Conservation (phyloP, 2,329 filamentous ascomycete genomes). For the Cladosporium sp. region DNA sequence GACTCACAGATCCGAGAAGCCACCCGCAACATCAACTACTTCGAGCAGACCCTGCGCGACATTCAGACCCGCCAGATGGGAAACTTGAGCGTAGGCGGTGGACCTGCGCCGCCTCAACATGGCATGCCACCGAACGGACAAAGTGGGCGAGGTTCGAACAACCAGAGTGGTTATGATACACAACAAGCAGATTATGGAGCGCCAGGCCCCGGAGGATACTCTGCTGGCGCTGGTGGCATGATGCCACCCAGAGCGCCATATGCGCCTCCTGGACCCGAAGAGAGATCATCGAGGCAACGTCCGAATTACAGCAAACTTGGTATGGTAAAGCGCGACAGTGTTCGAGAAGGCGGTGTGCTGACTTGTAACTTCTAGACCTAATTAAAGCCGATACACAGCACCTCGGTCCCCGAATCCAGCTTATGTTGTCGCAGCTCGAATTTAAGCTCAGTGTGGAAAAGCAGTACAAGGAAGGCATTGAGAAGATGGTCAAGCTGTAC, state of each 20-base stretch:
- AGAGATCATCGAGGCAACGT: slow-evolving; percentile 69
- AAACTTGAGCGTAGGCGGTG: slow-evolving; percentile 63
- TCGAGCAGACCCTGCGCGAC: slow-evolving; percentile 88
- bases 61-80: slow-evolving; percentile 79
- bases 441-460: slow-evolving; percentile 99
- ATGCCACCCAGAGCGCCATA: slow-evolving; percentile 83
- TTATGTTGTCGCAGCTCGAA: slow-evolving; percentile 97
- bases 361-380: slow-evolving; percentile 63
- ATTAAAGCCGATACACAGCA: slow-evolving; percentile 98
- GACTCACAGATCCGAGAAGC: slow-evolving; percentile 94
- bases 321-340: slow-evolving; percentile 48
- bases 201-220: slow-evolving; percentile 53
- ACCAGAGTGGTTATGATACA: slow-evolving; percentile 48
- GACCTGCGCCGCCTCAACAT: slow-evolving; percentile 39
- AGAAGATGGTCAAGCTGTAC: slow-evolving; percentile 98
- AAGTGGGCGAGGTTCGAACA: slow-evolving; percentile 55
- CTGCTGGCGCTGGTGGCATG: slow-evolving; percentile 65
- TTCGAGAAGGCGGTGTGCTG: slow-evolving; percentile 19
- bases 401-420: slow-evolving; percentile 93
- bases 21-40: slow-evolving; percentile 89
- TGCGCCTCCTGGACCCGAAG: slow-evolving; percentile 69
- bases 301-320: slow-evolving; percentile 96
- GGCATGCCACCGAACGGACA: slow-evolving; percentile 34
- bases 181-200: slow-evolving; percentile 66
- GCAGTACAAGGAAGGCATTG: slow-evolving; percentile 97